phyloP scores from a whole-genome alignment of 441 rosid species.

The Adansonia madagascariensis region DNA sequence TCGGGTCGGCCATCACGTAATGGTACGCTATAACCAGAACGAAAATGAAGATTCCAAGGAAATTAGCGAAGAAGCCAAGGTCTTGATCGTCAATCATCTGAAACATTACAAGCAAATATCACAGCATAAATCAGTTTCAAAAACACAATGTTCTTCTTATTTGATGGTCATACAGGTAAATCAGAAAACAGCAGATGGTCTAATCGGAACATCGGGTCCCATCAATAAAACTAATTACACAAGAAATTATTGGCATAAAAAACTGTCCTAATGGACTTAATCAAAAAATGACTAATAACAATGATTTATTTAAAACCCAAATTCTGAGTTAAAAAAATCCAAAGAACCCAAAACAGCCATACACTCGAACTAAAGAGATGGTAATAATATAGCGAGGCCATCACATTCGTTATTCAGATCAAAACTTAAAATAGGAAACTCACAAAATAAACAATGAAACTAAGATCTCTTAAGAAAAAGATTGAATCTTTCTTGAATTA shows the following conservation, averaged over 20 bases:
- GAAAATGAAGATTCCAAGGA: constrained; percentile 83
- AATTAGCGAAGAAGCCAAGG: constrained; percentile 72
- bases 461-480: not conserved
- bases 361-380: not conserved
- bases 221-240: not conserved
- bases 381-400: not conserved
- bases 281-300: not conserved
- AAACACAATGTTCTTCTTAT: not conserved
- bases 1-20: constrained; percentile 82
- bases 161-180: not conserved
- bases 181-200: not conserved
- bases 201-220: not conserved
- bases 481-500: constrained; percentile 3
- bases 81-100: constrained; percentile 91
- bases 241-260: not conserved
- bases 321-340: not conserved
- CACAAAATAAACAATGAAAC: not conserved
- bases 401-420: not conserved
- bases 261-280: not conserved
- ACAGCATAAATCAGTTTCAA: constrained; percentile 5
- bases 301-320: not conserved
- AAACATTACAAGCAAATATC: constrained; percentile 18
- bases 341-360: not conserved
- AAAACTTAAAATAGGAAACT: not conserved
- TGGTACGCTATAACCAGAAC: constrained; percentile 77